phyloP scores from a whole-genome alignment of 2,329 filamentous ascomycete species.

The Penicillium sp. region DNA sequence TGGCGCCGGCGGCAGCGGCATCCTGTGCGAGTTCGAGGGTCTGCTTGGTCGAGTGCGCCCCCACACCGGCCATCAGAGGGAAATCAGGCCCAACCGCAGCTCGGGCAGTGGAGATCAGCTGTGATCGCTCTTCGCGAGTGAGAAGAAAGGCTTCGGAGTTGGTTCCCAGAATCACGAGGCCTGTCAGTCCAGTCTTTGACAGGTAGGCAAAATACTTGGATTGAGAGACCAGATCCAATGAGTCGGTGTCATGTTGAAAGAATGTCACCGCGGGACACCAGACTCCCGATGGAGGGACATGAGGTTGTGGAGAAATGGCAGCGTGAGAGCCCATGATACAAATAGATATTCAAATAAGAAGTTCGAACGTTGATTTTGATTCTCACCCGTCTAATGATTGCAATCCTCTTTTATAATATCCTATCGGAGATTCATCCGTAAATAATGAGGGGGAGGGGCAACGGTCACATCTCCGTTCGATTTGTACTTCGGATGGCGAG shows the following conservation, averaged over 20 bases:
- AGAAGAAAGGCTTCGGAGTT: slow-evolving; percentile 59
- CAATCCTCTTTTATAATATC: neutral
- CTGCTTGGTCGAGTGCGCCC: slow-evolving; percentile 64
- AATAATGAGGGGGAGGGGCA: slow-evolving; percentile 10
- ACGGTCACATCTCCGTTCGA: slow-evolving; percentile 3
- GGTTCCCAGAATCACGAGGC: slow-evolving; percentile 56
- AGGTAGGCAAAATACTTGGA: slow-evolving; percentile 55
- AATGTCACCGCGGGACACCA: slow-evolving; percentile 57
- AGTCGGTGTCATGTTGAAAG: slow-evolving; percentile 53
- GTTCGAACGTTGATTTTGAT: too few species aligned
- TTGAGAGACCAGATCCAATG: slow-evolving; percentile 50
- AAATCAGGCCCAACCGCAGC: slow-evolving; percentile 53
- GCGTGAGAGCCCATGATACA: slow-evolving; percentile 16
- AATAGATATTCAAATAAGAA: neutral
- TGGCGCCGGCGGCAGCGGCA: slow-evolving; percentile 59
- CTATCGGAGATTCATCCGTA: neutral
- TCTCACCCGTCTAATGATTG: too few species aligned
- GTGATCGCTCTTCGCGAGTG: slow-evolving; percentile 58
- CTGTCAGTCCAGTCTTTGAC: slow-evolving; percentile 50
- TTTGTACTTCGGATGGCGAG: neutral
- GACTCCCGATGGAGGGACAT: slow-evolving; percentile 37
- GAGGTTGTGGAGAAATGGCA: slow-evolving; percentile 16
- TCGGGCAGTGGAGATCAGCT: slow-evolving; percentile 58
- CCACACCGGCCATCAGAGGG: slow-evolving; percentile 63
- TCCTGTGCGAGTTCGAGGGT: slow-evolving; percentile 60